Evolutionary conservation across 2,329 filamentous ascomycete genomes (phyloP).

Genomic region (Ascosphaera pollenicola): DNA sequence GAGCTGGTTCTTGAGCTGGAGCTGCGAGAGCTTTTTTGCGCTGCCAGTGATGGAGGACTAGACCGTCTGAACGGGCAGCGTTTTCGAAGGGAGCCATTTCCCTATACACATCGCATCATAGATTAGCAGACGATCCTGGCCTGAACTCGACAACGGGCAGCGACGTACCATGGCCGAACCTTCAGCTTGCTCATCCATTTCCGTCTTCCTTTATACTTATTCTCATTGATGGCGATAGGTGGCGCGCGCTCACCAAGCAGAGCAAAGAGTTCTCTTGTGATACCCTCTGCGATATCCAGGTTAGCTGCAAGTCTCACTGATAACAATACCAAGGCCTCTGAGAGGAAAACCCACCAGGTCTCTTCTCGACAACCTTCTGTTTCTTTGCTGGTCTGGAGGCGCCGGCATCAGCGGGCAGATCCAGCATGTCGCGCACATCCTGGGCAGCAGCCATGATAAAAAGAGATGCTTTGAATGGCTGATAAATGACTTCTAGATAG

Average conservation of each 20-base stretch:
- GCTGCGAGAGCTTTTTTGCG: conserved; percentile 32
- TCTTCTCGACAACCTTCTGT: conserved; percentile 41
- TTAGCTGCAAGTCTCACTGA: conserved; percentile 1
- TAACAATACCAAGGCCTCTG: conserved; percentile 2
- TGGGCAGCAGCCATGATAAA: conserved; percentile 40
- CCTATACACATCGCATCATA: conserved; percentile 28
- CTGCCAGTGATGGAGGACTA: conserved; percentile 64
- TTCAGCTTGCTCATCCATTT: conserved; percentile 24
- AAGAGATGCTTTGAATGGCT: no score
- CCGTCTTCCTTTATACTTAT: conserved; percentile 28
- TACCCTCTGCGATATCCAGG: conserved; percentile 18
- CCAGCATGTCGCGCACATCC: conserved; percentile 76
- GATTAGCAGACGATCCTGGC: conserved; percentile 25
- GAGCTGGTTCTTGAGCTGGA: conserved; percentile 17
- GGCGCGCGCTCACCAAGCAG: conserved; percentile 29
- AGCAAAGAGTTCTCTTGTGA: conserved; percentile 28
- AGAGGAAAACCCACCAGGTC: conserved; percentile 25
- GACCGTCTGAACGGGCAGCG: conserved; percentile 47
- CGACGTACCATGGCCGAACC: conserved; percentile 20
- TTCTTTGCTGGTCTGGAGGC: conserved; percentile 46
- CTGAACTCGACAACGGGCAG: conserved; percentile 29
- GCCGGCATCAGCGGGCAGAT: conserved; percentile 42
- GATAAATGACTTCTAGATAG: no score
- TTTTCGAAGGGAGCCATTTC: conserved; percentile 52
- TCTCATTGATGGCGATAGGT: conserved; percentile 29